These are phyloP conservation scores for Wickerhamiella infanticola DNA, from an alignment of 1,139 yeast species.

Conservation along the genomic window DNA sequence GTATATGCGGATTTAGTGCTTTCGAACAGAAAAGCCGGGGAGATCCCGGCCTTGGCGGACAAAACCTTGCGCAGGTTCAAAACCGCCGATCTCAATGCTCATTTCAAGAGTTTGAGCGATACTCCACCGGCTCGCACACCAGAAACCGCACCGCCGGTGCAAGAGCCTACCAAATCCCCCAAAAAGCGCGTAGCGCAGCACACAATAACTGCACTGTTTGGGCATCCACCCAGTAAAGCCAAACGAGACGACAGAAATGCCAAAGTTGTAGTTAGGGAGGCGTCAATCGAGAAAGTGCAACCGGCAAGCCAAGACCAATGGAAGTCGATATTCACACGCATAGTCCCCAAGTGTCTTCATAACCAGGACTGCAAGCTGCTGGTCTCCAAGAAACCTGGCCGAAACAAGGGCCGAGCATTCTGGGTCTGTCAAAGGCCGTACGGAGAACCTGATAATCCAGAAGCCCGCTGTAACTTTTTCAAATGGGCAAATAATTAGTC, in stretches of 20 bases:
- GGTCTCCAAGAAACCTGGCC: constrained; percentile 23
- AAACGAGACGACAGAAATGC: background rate
- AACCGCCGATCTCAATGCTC: constrained; percentile 4
- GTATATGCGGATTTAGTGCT: constrained; percentile 47
- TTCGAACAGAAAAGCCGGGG: constrained; percentile 3
- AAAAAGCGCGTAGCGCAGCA: too few species aligned
- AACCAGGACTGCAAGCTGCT: constrained; percentile 23
- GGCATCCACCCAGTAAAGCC: constrained; percentile 3
- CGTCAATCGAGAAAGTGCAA: constrained; percentile 2
- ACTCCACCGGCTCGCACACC: too few species aligned
- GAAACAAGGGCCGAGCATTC: constrained; percentile 26
- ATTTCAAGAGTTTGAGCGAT: background rate
- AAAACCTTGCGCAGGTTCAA: constrained; percentile 3
- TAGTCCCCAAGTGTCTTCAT: constrained; percentile 22
- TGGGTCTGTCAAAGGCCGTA: constrained; percentile 27
- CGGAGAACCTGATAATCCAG: constrained; percentile 18
- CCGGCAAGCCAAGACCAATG: constrained; percentile 13
- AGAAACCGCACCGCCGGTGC: too few species aligned
- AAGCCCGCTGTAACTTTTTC: constrained; percentile 23
- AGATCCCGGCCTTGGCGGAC: constrained; percentile 7
- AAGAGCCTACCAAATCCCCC: too few species aligned
- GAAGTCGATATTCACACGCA: constrained; percentile 19
- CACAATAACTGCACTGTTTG: background rate
- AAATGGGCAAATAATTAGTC: background rate
- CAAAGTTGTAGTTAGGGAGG: background rate